Evolutionary conservation across 805 yeast species (phyloP), one percentile per base, ranked within the genome.

Genomic region (Debaryomyces tyrocola): DNA sequence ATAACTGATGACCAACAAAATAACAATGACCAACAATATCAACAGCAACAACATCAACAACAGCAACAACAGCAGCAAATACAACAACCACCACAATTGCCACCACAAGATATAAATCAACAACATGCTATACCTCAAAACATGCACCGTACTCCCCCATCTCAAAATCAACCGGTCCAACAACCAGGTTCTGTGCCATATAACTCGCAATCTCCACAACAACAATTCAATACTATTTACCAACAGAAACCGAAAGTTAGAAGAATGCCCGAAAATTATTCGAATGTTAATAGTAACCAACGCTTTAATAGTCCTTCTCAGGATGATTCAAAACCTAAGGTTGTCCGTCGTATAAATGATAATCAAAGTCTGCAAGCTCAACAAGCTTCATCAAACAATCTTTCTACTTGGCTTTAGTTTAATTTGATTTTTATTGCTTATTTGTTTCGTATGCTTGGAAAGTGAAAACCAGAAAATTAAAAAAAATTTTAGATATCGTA

Each of bases 1-100:
- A 53, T 58, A 20, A 59, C 56, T n/a, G 68, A 66, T 37, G 63
- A 59, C 21, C 64, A 62, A 40, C 56, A 51, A 27, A 43, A 53
- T 24, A 54, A 55, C 36, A 52, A 49, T 24, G 48, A 50, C 38
- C 53, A 40, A 33, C 43, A 43, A 37, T 49, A 51, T 37, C 53
- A 52, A 38, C 54, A 53, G 50, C 56, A 47, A 20, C 50, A 44
- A 37, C 55, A 50, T 38, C 56, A 49, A 33, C 55, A 44, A 33
- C 54, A 48, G 35, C 49, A 48, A 40, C 44, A 40, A 29, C 52
- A 49, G 40, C 62, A 53, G 40, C 69, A 62, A 37, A 64, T 55
- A 39, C 48, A 37, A 31, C 50, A 43, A 36, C 45, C 41, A 36
- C 49, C 46, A 12, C 29, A 24, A 17, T 35, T 21, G 10, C 35